These are phyloP conservation scores for Halophytophthora batemanensis DNA, from an alignment of 352 stramenopile species.

Conservation along the genomic window DNA sequence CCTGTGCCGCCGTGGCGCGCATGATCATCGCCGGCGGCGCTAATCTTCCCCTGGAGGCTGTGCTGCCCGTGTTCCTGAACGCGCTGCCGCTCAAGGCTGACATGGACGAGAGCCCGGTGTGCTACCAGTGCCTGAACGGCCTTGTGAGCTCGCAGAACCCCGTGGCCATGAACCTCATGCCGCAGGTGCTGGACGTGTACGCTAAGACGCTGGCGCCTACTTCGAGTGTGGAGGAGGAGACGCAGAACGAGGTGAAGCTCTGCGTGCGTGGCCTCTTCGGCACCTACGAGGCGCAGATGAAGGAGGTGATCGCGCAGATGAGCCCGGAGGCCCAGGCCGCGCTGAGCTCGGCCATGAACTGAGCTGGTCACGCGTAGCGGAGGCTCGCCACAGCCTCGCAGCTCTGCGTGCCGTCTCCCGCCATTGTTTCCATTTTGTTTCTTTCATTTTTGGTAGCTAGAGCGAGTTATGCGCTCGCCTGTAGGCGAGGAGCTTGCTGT, in stretches of 20 bases:
- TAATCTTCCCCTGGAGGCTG: constrained; percentile 88
- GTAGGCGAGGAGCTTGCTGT: not conserved
- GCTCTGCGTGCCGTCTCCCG: not conserved
- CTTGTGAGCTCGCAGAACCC: constrained; percentile 91
- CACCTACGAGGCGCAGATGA: constrained; percentile 76
- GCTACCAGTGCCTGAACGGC: constrained; percentile 94
- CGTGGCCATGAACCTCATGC: constrained; percentile 61
- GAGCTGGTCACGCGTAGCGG: constrained; percentile 22
- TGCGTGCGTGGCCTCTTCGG: constrained; percentile 65
- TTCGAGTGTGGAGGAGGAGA: constrained; percentile 72
- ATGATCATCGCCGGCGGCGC: constrained; percentile 89
- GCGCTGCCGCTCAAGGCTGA: constrained; percentile 95
- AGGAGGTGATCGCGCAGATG: constrained; percentile 72
- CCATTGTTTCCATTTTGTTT: constrained; percentile 10
- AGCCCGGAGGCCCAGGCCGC: constrained; percentile 64
- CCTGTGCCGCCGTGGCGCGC: constrained; percentile 87
- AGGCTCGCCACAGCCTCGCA: not conserved
- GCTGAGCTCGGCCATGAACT: constrained; percentile 58
- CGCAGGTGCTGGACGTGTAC: constrained; percentile 79
- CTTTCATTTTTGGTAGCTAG: constrained; percentile 31
- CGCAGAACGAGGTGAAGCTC: constrained; percentile 66
- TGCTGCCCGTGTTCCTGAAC: constrained; percentile 93
- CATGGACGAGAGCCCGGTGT: constrained; percentile 94
- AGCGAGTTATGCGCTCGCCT: constrained; percentile 4
- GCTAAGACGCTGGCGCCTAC: constrained; percentile 59